phyloP scores from a whole-genome alignment of 805 yeast species.

The Candida corydali region DNA sequence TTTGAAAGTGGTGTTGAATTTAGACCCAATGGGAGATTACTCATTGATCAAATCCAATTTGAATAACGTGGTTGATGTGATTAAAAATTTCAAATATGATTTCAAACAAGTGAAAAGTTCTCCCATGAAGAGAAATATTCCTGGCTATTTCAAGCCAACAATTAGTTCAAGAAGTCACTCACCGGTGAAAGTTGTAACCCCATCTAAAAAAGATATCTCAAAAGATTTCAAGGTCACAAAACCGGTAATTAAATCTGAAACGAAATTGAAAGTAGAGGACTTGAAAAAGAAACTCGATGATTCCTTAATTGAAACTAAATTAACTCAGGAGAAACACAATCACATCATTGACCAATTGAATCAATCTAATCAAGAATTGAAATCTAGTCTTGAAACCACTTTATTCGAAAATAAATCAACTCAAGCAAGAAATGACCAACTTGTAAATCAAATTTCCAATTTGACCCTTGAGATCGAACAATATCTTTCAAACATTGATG shows the following conservation, averaged over 20 bases:
- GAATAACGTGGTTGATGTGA: constrained; percentile 20
- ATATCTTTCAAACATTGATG: not conserved
- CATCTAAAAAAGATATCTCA: not conserved
- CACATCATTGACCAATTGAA: too few species aligned
- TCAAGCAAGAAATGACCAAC: too few species aligned
- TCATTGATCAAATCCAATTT: constrained; percentile 23
- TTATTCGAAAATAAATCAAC: too few species aligned
- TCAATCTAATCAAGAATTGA: too few species aligned
- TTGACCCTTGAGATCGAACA: too few species aligned
- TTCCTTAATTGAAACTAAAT: too few species aligned
- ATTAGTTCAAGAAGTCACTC: constrained; percentile 15
- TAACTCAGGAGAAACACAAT: too few species aligned
- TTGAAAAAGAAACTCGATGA: too few species aligned
- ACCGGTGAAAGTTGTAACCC: not conserved
- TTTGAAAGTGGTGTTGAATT: constrained; percentile 21
- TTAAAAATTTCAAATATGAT: constrained; percentile 15
- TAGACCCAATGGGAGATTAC: constrained; percentile 23
- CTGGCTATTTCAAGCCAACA: constrained; percentile 32
- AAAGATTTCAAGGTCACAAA: constrained; percentile 3
- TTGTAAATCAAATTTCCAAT: too few species aligned
- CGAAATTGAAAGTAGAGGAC: too few species aligned
- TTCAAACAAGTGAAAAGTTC: not conserved
- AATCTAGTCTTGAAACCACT: too few species aligned
- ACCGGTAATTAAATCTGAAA: too few species aligned
- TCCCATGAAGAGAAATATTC: constrained; percentile 9